Percentiles rank a stretch among this genome's conserved stretches.
These are phyloP conservation scores for Fraxinus excelsior DNA, from an alignment of 257 asterid genomes.

Conservation along the genomic window DNA sequence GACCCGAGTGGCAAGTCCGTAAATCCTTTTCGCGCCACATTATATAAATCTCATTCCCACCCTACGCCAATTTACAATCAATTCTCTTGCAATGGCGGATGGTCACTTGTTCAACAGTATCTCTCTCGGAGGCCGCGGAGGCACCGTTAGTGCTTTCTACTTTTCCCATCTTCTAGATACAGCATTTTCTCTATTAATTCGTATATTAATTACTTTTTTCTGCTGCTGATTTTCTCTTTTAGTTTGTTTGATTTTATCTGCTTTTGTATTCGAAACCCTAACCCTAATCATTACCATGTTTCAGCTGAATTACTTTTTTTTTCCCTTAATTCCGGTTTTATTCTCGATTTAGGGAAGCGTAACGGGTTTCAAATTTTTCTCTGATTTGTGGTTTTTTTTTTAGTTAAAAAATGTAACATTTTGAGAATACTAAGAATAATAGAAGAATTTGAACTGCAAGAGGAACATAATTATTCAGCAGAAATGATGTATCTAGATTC, in stretches of 20 bases:
- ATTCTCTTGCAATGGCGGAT: conserved; percentile 27
- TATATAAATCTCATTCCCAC: neutral
- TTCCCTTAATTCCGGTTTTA: neutral
- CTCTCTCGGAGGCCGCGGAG: conserved; percentile 36
- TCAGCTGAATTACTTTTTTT: neutral
- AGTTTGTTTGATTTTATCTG: neutral
- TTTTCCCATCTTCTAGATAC: neutral
- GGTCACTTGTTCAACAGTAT: conserved; percentile 28
- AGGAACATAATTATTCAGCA: neutral
- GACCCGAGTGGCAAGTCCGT: neutral
- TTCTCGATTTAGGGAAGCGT: neutral
- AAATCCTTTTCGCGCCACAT: neutral
- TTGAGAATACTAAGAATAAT: neutral
- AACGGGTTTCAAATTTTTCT: neutral
- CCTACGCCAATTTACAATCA: neutral
- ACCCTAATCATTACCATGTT: neutral
- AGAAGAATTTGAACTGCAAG: neutral
- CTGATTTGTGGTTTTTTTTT: neutral
- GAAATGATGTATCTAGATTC: neutral
- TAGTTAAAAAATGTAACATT: neutral
- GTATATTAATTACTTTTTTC: neutral
- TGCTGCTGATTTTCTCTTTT: neutral
- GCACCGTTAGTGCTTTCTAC: conserved; percentile 23
- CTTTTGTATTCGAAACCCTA: neutral
- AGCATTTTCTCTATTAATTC: neutral